Evolutionary conservation across 805 yeast species (phyloP).

Genomic region (Yarrowia sp.): DNA sequence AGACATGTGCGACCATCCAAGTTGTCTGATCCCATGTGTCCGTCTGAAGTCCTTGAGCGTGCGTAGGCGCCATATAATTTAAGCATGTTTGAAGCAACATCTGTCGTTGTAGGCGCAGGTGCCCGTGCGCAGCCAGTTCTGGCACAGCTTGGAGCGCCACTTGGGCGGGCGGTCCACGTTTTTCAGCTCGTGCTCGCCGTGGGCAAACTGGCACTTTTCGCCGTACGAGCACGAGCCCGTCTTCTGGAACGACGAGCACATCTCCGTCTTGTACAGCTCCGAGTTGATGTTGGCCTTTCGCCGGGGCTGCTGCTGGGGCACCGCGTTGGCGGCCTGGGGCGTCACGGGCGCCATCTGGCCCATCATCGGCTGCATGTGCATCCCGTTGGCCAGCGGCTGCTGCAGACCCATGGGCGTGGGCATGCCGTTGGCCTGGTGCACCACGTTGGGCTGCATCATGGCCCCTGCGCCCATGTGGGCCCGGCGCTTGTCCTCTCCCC

Average conservation of each 20-base stretch:
- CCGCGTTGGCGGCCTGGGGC: constrained; percentile 11
- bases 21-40: no score
- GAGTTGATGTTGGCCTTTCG: constrained; percentile 55
- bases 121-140: constrained; percentile 84
- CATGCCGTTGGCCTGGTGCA: constrained; percentile 20
- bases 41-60: constrained; percentile 8
- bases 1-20: no score
- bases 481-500: constrained; percentile 34
- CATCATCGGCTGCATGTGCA: constrained; percentile 24
- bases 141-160: constrained; percentile 91
- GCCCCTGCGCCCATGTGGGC: constrained; percentile 5
- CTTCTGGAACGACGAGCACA: constrained; percentile 78
- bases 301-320: constrained; percentile 44
- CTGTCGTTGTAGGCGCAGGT: constrained; percentile 87
- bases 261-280: constrained; percentile 85
- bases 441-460: constrained; percentile 18
- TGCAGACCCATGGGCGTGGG: constrained; percentile 7
- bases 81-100: constrained; percentile 84
- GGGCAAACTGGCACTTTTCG: constrained; percentile 92
- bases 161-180: constrained; percentile 74
- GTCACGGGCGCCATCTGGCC: constrained; percentile 22
- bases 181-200: constrained; percentile 80
- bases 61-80: constrained; percentile 32
- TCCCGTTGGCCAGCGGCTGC: background rate
- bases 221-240: constrained; percentile 84